phyloP scores from a whole-genome alignment of 2,329 filamentous ascomycete species.

The Pseudopithomyces maydicus region DNA sequence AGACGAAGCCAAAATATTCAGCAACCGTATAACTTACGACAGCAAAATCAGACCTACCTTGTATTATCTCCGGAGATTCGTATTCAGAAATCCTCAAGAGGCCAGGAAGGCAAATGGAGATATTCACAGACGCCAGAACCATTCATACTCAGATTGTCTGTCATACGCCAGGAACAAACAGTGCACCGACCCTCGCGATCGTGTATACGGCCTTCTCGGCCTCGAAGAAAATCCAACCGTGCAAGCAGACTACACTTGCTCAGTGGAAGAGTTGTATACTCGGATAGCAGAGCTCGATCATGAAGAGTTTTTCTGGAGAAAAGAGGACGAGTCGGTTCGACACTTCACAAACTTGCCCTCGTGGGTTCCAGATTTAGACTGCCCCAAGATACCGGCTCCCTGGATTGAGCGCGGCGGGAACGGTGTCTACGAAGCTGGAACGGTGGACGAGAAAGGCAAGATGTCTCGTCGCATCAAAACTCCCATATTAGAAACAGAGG shows the following conservation, averaged over 20 bases:
- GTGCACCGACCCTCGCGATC: background rate
- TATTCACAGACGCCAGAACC: background rate
- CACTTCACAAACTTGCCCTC: conserved; percentile 12
- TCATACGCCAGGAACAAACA: background rate
- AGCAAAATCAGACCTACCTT: background rate
- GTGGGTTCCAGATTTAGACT: conserved; percentile 22
- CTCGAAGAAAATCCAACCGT: background rate
- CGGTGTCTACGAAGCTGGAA: conserved; percentile 10
- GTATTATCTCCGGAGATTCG: background rate
- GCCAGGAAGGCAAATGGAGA: background rate
- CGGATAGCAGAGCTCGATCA: background rate
- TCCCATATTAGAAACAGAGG: background rate
- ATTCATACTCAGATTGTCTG: background rate
- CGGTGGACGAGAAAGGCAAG: background rate
- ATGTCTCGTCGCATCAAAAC: background rate
- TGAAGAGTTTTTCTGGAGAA: background rate
- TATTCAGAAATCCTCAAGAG: background rate
- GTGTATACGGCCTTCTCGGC: background rate
- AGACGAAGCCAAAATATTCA: background rate
- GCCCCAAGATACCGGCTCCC: conserved; percentile 5
- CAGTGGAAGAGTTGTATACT: background rate
- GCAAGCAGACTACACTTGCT: background rate
- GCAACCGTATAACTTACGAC: background rate
- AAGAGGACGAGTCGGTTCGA: background rate
- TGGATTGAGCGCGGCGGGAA: conserved; percentile 12